These are phyloP conservation scores for Amauroascus verrucosus DNA, from an alignment of 2,329 filamentous ascomycete genomes.

Conservation along the genomic window DNA sequence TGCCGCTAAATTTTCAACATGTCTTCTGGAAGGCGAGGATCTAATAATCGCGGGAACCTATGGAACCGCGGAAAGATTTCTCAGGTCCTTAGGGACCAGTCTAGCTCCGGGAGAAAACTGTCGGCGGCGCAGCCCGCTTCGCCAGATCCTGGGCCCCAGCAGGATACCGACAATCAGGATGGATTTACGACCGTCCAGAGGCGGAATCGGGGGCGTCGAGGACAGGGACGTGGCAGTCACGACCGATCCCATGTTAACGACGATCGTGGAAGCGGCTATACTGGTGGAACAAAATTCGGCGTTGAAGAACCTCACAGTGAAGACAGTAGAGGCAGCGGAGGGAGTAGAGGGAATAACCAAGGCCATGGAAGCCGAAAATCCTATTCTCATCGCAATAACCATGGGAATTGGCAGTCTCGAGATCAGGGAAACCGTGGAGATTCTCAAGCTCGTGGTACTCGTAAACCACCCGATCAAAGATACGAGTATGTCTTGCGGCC, in stretches of 20 bases:
- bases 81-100: neutral
- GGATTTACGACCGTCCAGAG: neutral
- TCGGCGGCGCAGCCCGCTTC: neutral
- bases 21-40: conserved; percentile 5
- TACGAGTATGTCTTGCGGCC: conserved; percentile 1
- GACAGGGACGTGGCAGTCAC: neutral
- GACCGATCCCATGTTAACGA: neutral
- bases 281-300: neutral
- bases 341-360: conserved; percentile 14
- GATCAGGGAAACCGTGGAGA: neutral
- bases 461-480: neutral
- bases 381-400: neutral
- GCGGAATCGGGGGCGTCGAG: neutral
- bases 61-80: neutral
- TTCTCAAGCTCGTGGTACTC: neutral
- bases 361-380: conserved; percentile 18
- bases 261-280: neutral
- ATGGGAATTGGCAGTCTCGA: neutral
- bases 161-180: neutral
- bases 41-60: neutral
- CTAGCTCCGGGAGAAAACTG: neutral
- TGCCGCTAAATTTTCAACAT: neutral
- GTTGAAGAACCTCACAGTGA: neutral
- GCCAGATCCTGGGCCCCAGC: too few species aligned
- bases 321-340: too few species aligned